These are phyloP conservation scores for Apophysomyces trapeziformis DNA, from an alignment of 371 early-diverging fungal species.

Conservation along the genomic window DNA sequence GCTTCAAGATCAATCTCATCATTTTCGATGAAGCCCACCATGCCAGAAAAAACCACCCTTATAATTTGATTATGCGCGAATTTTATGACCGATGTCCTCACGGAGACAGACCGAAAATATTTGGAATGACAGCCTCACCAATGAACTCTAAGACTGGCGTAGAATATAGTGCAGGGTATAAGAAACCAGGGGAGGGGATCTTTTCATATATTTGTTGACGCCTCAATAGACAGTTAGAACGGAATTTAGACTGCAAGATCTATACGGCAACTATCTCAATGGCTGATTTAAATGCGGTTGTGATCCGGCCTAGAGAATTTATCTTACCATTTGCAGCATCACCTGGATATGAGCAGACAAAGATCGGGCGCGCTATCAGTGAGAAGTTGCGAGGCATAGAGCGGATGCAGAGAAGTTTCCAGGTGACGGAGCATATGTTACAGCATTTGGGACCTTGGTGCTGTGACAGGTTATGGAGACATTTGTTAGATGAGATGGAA, in stretches of 20 bases:
- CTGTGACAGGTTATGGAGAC: slow-evolving; percentile 57
- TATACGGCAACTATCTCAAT: slow-evolving; percentile 59
- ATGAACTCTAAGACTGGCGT: slow-evolving; percentile 54
- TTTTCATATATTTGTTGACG: no score
- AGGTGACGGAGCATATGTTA: slow-evolving; percentile 35
- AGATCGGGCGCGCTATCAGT: slow-evolving; percentile 43
- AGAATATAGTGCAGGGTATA: slow-evolving; percentile 45
- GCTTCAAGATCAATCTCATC: slow-evolving; percentile 70
- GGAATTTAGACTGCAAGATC: slow-evolving; percentile 65
- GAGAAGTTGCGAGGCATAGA: slow-evolving; percentile 38
- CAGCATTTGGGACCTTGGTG: slow-evolving; percentile 73
- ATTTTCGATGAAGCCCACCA: slow-evolving; percentile 97
- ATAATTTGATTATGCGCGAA: slow-evolving; percentile 83
- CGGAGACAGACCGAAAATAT: slow-evolving; percentile 73
- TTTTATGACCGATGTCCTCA: slow-evolving; percentile 68
- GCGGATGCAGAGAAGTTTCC: slow-evolving; percentile 45
- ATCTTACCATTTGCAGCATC: slow-evolving; percentile 52
- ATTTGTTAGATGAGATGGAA: slow-evolving; percentile 40
- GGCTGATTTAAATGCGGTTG: slow-evolving; percentile 30
- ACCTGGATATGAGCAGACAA: slow-evolving; percentile 43
- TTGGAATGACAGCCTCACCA: slow-evolving; percentile 96
- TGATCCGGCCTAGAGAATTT: slow-evolving; percentile 57
- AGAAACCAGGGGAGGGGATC: no score
- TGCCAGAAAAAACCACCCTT: slow-evolving; percentile 81
- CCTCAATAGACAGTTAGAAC: slow-evolving; percentile 62